Base-by-base conservation (phyloP, 305 asterid species). In the Rubia peregrina region DNA sequence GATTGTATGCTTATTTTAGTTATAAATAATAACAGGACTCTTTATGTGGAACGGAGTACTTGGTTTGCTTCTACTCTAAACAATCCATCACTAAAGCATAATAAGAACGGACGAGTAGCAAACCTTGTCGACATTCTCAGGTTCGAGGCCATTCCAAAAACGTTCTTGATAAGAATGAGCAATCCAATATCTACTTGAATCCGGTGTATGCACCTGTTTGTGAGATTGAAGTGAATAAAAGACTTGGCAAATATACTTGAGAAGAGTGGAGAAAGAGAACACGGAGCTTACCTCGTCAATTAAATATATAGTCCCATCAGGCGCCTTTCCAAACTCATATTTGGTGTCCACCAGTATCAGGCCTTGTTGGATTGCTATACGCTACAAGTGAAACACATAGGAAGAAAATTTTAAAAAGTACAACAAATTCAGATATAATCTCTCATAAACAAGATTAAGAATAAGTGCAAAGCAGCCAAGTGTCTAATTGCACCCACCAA, bases 61-160 rank as follows among this genome's bases (percentile, higher is more conserved):
- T 6, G 57, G 40, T 8, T 33, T 56, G 43, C 67, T 36, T 70
- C 61, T 60, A 24, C 14, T 7, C 64, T 24, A 30, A 24, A 21
- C 38, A 49, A 6, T 70, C 48, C 11, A 43, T 7, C 48, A 13
- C 12, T 43, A 43, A 43, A 7, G 12, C 0, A 19, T 59, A 19
- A 69, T 17, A 67, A 48, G 42, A 30, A 40, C 11, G 11, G 22
- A 49, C n/a, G 42, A 22, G 36, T 19, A 38, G 70, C 62, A 48
- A 72, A 93, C 99, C 99, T 94, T 91, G 81, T 94, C 99, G n/a
- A 94, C 87, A 75, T 94, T 94, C 78, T 94, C 98, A 60, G 97
- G 99, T 80, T 94, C 98, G 60, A 89, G 86, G 63, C 93, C 86
- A 67, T 82, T 84, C 76, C 74, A 86, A 74, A 94, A 85, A 74